These are phyloP conservation scores for Somion occarium DNA, from an alignment of 1,284 basidiomycete species.

Conservation along the genomic window DNA sequence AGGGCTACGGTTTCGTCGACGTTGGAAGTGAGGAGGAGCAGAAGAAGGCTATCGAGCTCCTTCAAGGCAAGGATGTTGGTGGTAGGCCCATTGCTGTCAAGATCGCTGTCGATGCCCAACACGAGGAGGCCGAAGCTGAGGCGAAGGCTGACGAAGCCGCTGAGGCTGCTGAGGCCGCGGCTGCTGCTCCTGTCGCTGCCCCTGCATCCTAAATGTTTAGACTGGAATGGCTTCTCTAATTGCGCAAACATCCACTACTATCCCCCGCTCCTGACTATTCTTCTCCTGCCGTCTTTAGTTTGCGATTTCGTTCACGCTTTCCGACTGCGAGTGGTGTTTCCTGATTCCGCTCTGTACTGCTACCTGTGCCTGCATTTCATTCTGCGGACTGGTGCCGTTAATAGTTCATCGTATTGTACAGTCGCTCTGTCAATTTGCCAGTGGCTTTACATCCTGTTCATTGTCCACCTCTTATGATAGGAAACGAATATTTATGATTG, in stretches of 20 bases:
- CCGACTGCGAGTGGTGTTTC: conserved; percentile 2
- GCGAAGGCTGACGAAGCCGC: conserved; percentile 40
- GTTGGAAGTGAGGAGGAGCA: conserved; percentile 82
- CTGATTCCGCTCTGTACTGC: conserved; percentile 3
- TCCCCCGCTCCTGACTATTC: background rate
- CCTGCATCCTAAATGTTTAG: conserved; percentile 17
- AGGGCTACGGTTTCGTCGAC: conserved; percentile 94
- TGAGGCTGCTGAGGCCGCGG: conserved; percentile 29
- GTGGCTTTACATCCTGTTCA: conserved; percentile 10
- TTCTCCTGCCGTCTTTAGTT: background rate
- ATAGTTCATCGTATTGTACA: conserved; percentile 24
- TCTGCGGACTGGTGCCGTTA: conserved; percentile 41
- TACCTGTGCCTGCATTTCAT: conserved; percentile 5
- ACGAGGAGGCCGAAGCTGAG: conserved; percentile 29
- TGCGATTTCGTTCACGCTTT: conserved; percentile 3
- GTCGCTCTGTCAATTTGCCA: conserved; percentile 2
- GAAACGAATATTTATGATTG: conserved; percentile 11
- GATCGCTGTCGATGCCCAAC: conserved; percentile 69
- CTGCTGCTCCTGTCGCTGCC: conserved; percentile 24
- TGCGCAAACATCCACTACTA: conserved; percentile 1
- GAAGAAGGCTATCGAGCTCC: conserved; percentile 76
- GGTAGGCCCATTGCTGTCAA: conserved; percentile 84
- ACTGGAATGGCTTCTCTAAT: background rate
- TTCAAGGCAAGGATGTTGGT: conserved; percentile 79
- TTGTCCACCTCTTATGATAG: conserved; percentile 4